phyloP scores from a whole-genome alignment of 2,329 filamentous ascomycete genomes.

The Neonectria magnoliae region DNA sequence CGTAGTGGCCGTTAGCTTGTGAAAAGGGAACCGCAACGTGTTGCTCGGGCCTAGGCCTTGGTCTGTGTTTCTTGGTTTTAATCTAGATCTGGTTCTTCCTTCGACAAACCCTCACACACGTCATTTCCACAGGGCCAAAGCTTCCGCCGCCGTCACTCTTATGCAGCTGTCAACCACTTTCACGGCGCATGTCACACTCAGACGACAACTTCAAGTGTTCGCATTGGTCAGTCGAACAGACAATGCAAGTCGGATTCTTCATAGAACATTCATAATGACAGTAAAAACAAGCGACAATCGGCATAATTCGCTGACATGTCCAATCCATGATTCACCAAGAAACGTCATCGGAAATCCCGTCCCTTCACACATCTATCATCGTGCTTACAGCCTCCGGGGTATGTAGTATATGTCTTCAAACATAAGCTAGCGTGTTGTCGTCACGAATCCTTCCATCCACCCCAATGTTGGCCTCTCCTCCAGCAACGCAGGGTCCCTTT shows the following conservation, averaged over 20 bases:
- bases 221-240: too few species aligned
- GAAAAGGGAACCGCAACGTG: neutral
- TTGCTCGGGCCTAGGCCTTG: neutral
- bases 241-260: too few species aligned
- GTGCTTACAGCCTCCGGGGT: neutral
- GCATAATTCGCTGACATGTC: neutral
- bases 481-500: slow-evolving; percentile 77
- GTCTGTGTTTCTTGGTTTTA: neutral
- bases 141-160: neutral
- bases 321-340: slow-evolving; percentile 6
- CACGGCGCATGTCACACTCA: neutral
- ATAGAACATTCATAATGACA: neutral
- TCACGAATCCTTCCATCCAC: slow-evolving; percentile 72
- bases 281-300: neutral
- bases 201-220: neutral
- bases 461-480: slow-evolving; percentile 71
- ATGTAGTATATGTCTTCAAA: slow-evolving; percentile 39
- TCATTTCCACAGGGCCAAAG: neutral
- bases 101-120: neutral
- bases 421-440: slow-evolving; percentile 77
- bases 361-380: slow-evolving; percentile 4
- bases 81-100: neutral
- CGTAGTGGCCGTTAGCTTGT: neutral
- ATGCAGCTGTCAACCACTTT: neutral
- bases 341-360: slow-evolving; percentile 4